Base-by-base conservation (phyloP, 2,329 filamentous ascomycete genomes). In the Eutypa lata region DNA sequence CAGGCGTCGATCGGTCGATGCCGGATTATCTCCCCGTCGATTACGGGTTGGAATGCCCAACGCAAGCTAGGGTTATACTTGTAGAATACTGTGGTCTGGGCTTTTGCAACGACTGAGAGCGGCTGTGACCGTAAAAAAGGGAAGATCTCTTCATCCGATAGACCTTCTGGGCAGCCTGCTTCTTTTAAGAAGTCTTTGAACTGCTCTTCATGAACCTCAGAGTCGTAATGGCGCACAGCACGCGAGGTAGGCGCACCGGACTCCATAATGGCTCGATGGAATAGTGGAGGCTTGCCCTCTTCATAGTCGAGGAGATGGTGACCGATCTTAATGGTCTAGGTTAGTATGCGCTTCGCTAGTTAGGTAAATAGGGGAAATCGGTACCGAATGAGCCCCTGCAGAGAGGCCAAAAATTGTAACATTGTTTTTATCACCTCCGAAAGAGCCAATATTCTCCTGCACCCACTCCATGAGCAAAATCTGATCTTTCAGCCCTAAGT, bases 401-500 rank as follows among this genome's bases (percentile, higher is more conserved):
- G 74, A 77, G 13, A 68, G 60, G 2, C 77, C 80, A 68, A 74
- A 76, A 46, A 80, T 60, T 0, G 76, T 79, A 14, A 82, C 76
- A 38, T 76, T 73, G 5, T 66, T 56, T 0, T 73, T 71, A 57
- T 83, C 76, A 35, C 80, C 81, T 2, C 79, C 80, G 58, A 83
- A 84, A 1, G 67, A 65, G 2, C 61, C 65, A 49, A 83, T 80
- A 53, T 83, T 82, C 28, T 80, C 75, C 48, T 76, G 72, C 2
- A 83, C 73, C 81, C 80, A 83, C 31, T 76, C 67, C n/a, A 83
- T 66, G 10, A 76, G 66, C 0, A 76, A 53, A 1, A 73, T 69
- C 61, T 83, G 80, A 55, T 84, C 81, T 49, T 73, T 71, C 2
- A 83, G 64, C 0, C 83, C 83, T n/a, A 79, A 60, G 56, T 86